Evolutionary conservation across 2,329 filamentous ascomycete species (phyloP).

Genomic region (Ascochyta lentis): DNA sequence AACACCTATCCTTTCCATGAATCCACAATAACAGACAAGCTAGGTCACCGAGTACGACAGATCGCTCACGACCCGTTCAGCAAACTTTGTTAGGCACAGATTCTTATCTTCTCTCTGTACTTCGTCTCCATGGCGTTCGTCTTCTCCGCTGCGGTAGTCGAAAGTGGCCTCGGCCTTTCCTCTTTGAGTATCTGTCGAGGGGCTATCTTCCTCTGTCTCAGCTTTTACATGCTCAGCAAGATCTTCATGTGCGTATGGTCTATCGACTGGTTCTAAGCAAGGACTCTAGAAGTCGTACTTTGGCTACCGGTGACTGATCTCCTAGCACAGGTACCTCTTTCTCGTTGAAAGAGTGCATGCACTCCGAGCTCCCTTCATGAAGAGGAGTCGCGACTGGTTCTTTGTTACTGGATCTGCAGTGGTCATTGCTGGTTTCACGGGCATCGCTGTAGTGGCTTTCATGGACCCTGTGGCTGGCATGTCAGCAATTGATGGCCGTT

Average conservation of each 20-base stretch:
- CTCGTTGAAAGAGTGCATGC: slow-evolving; percentile 52
- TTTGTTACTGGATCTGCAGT: slow-evolving; percentile 43
- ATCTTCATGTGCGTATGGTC: slow-evolving; percentile 17
- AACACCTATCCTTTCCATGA: not conserved
- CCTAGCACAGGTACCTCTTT: slow-evolving; percentile 46
- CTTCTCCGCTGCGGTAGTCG: slow-evolving; percentile 41
- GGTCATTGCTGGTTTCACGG: slow-evolving; percentile 36
- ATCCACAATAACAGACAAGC: not conserved
- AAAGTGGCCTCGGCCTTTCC: slow-evolving; percentile 40
- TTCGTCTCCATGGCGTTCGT: slow-evolving; percentile 46
- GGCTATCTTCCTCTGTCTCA: slow-evolving; percentile 48
- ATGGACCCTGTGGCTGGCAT: slow-evolving; percentile 42
- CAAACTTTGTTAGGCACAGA: slow-evolving; percentile 24
- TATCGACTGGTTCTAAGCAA: no score
- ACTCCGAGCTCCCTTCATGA: slow-evolving; percentile 43
- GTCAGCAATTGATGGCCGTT: slow-evolving; percentile 39
- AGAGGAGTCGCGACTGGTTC: slow-evolving; percentile 42
- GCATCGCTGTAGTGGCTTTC: slow-evolving; percentile 39
- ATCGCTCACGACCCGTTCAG: slow-evolving; percentile 3
- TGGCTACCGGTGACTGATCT: not conserved
- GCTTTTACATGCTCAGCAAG: slow-evolving; percentile 35
- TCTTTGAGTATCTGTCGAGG: slow-evolving; percentile 37
- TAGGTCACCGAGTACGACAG: slow-evolving; percentile 28
- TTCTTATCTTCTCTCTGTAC: slow-evolving; percentile 46
- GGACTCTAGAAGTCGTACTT: not conserved